Conservation (phyloP, 768 basidiomycete species). For the Tremella yokohamensis region DNA sequence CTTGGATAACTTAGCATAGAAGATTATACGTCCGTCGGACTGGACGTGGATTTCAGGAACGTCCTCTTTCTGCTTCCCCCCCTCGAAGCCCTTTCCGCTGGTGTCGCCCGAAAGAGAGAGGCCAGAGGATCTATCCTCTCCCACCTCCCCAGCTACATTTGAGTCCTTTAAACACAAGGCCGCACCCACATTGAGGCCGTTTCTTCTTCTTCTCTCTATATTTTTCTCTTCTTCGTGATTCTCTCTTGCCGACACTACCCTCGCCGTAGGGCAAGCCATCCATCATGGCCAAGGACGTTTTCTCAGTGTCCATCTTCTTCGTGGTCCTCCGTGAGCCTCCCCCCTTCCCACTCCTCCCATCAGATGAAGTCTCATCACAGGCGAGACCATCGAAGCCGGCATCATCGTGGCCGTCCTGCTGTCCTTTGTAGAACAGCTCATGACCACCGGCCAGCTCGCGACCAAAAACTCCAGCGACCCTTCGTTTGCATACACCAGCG, state of each 20-base stretch:
- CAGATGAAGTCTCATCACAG: constrained; percentile 9
- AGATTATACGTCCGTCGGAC: too few relatives aligned
- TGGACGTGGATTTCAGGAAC: too few relatives aligned
- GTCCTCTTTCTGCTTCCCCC: too few relatives aligned
- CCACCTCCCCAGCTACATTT: too few relatives aligned
- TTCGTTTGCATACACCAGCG: constrained; percentile 5
- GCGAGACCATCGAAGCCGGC: constrained; percentile 82
- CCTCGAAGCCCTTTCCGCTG: too few relatives aligned
- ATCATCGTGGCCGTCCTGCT: constrained; percentile 91
- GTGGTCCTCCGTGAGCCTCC: constrained; percentile 70
- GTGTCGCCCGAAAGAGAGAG: too few relatives aligned
- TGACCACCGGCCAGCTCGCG: constrained; percentile 41
- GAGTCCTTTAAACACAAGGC: constrained; percentile 3
- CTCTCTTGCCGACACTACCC: too few relatives aligned
- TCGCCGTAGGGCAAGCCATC: not conserved
- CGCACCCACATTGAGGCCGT: not conserved
- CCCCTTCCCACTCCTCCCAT: not conserved
- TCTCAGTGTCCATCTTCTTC: constrained; percentile 91
- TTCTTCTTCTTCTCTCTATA: not conserved
- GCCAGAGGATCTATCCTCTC: too few relatives aligned
- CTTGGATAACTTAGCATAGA: too few relatives aligned
- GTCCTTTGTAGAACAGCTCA: constrained; percentile 75
- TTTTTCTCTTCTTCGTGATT: not conserved
- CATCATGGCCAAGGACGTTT: constrained; percentile 68
- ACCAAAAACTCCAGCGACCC: not conserved